Base-by-base conservation (phyloP, 2,329 filamentous ascomycete species). In the Pleurostoma richardsiae region DNA sequence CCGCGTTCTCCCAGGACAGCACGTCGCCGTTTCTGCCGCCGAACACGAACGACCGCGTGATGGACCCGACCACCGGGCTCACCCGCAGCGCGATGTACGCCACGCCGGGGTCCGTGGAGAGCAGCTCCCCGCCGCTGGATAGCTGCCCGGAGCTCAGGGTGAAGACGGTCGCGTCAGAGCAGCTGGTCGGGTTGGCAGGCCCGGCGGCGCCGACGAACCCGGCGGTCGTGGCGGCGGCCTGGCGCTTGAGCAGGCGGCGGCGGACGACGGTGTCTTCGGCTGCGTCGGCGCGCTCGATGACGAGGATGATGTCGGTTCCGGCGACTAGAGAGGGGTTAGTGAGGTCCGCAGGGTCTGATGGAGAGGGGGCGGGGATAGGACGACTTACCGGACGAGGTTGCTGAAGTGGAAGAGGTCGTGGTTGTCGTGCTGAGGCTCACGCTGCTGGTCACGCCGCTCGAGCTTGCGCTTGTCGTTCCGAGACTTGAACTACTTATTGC, bases 1-100 rank as follows among this genome's bases (percentile, higher is more conserved):
- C 46, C 4, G 26, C 38, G 44, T 62, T 58, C 46, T 45, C 53
- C 61, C 61, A 63, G 44, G 56, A 48, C 27, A 64, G 49, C 19
- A 19, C 19, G 8, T 36, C 33, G 33, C 33, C 33, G 33, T 36
- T 36, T 19, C 19, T 19, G n/a, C 47, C 6, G 19, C 51, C 51
- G 29, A 54, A 43, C 26, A 30, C 10, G 31, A 54, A 42, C 4
- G 54, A 46, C 26, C 47, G 52, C 47, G 56, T 57, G 29, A 48
- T 45, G 33, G 54, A 48, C 11, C 47, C 3, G 11, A 49, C 46
- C 4, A 29, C 8, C 4, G 50, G 48, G 4, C 26, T n/a, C 10
- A 50, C 48, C 4, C 26, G 26, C 43, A 62, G 44, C 1, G 47
- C 45, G 6, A 53, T 49, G 47, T 46, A 59, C 3, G 44, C 28